Base-by-base conservation (phyloP, 257 asterid species). In the Solanum corneliomulleri region DNA sequence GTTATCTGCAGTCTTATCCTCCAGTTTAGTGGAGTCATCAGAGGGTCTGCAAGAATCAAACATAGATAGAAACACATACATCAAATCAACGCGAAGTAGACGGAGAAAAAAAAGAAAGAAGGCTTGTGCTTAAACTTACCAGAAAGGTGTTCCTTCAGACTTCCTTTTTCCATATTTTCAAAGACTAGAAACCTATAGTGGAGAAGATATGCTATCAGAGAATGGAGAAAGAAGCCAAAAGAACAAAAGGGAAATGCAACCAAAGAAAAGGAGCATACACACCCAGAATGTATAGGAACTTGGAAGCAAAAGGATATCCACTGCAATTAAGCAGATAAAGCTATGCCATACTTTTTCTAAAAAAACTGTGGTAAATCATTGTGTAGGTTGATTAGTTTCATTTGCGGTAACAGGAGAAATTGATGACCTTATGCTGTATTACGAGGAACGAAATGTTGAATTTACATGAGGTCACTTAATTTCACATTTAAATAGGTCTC, bases 1-100 rank as follows among this genome's bases (percentile, higher is more conserved):
- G 95, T 93, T 86, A 96, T 95, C 82, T 92, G 96, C 68, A 96
- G 90, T 88, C 99, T 92, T 41, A 95, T 94, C 92, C 93, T 94
- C 99, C 99, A 95, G 82, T 93, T 94, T 92, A 96, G 88, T 27
- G 99, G 99, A 86, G 99, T 96, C 93, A 90, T 94, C 42, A 96
- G 89, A 77, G 98, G 98, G 92, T 96, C 98, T 96, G 93, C 87
- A 82, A 86, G 88, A 31, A 78, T 78, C 66, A 45, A 13, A 80
- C 1, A 10, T 49, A 29, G 85, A 16, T 18, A 80, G 85, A 31
- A 11, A 44, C 29, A 29, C 68, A 49, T 29, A 4, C 69, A 80
- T 29, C 29, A 80, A 80, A 80, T 23, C 47, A 66, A 39, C 4
- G 5, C 21, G 0, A 84, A 84, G 58, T 42, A 49, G 44, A 1